Base-by-base conservation (phyloP, 176 grass and related monocot species). In the Echinochloa phyllopogon region DNA sequence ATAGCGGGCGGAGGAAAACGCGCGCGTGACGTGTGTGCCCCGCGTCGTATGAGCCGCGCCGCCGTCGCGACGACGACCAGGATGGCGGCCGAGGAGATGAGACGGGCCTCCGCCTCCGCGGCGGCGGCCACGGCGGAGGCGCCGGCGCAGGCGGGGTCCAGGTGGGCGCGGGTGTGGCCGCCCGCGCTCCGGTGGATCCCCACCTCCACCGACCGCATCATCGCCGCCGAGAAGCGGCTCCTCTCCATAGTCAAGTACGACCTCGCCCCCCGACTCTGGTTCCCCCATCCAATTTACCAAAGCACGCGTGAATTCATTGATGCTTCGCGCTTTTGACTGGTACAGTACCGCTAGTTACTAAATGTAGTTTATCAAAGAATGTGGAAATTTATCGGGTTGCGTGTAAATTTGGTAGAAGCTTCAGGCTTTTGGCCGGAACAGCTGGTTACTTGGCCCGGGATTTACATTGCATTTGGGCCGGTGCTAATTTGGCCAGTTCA, bases 171-270 rank as follows among this genome's bases (percentile, higher is more conserved):
- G 83, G 65, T 72, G 80, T 98, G 93, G 93, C 91, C 90, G n/a
- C 69, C 80, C 49, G 76, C 81, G 79, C 93, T 95, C 55, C 87
- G 91, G 17, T 98, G 95, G 95, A 94, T 98, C 85, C 93, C 95
- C 79, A 98, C 95, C 71, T 98, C 93, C 72, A 98, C 95, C n/a
- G 89, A 98, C 27, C 91, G 51, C 68, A 95, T 94, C 89, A 93
- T 98, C 93, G 95, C 89, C 87, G 87, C 95, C 23, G 95, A 98
- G 91, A 91, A 93, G 89, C 91, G 95, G 1, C 95, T 98, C 67
- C 89, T 98, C 71, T 93, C 95, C 29, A 33, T 95, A 51, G 61
- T 93, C 69, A 98, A 90, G 95, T 98, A 84, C 68, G 48, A 3
- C 50, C 75, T 36, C 72, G 16, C 51, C 3, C 4, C 69, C 17